Percentiles rank a stretch among this genome's conserved stretches.
Conservation (phyloP, 2,329 filamentous ascomycete genomes). For the Knoxdaviesia proteae region DNA sequence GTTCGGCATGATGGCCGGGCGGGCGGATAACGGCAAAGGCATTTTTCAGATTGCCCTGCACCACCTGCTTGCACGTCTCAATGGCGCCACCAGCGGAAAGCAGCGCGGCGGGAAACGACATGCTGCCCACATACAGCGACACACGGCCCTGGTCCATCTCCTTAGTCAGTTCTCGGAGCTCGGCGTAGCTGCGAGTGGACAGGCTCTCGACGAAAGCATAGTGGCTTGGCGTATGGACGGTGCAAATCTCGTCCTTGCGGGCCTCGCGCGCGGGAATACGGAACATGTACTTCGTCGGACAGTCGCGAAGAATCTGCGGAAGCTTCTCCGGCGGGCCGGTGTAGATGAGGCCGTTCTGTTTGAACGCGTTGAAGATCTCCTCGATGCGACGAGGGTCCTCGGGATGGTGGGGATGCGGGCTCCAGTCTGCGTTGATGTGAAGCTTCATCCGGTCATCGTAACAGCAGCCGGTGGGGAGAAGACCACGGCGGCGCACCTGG, state of each 20-base stretch:
- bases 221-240: slow-evolving; percentile 60
- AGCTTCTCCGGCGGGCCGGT: slow-evolving; percentile 34
- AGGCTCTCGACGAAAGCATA: slow-evolving; percentile 53
- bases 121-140: slow-evolving; percentile 64
- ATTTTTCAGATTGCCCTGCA: slow-evolving; percentile 69
- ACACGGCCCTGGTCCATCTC: slow-evolving; percentile 42
- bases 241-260: slow-evolving; percentile 56
- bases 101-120: slow-evolving; percentile 62
- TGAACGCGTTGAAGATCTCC: slow-evolving; percentile 79
- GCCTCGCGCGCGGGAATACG: slow-evolving; percentile 64
- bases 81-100: slow-evolving; percentile 85
- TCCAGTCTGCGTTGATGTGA: slow-evolving; percentile 68
- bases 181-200: slow-evolving; percentile 30
- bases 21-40: slow-evolving; percentile 89
- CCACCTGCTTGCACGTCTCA: slow-evolving; percentile 85
- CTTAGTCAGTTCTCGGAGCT: slow-evolving; percentile 47
- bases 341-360: slow-evolving; percentile 58
- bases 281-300: slow-evolving; percentile 43
- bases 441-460: slow-evolving; percentile 95
- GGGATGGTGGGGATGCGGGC: slow-evolving; percentile 60
- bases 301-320: slow-evolving; percentile 25
- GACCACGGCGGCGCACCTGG: slow-evolving; percentile 20
- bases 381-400: slow-evolving; percentile 87
- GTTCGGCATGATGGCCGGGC: slow-evolving; percentile 87
- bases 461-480: slow-evolving; percentile 54